Evolutionary conservation across 129 eudicot genomes (phyloP).

Genomic region (Helichrysum umbraculigerum): DNA sequence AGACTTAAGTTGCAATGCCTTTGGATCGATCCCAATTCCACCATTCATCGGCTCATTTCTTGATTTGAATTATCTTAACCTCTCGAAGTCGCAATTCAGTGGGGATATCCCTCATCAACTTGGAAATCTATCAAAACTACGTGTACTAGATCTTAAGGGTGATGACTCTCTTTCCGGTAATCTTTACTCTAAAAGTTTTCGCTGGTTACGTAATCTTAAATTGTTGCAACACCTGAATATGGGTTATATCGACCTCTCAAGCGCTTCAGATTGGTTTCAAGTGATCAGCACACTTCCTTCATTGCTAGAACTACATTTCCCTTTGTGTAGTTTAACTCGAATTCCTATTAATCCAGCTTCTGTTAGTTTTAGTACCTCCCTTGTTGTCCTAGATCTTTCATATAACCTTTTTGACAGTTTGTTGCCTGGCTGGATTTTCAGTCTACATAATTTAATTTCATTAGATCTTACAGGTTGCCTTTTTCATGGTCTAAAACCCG

Average conservation of each 20-base stretch:
- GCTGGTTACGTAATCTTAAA: conserved; percentile 14
- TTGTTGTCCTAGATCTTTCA: conserved; percentile 22
- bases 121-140: conserved; percentile 9
- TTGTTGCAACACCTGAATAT: conserved; percentile 11
- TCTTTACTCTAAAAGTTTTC: not conserved
- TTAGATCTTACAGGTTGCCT: conserved; percentile 15
- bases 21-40: not conserved
- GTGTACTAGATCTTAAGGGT: conserved; percentile 13
- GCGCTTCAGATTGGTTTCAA: conserved; percentile 19
- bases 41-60: conserved; percentile 8
- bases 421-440: conserved; percentile 18
- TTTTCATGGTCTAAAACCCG: not conserved
- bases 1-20: conserved; percentile 12
- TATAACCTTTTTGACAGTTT: not conserved
- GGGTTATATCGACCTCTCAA: not conserved
- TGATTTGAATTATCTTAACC: conserved; percentile 14
- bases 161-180: not conserved
- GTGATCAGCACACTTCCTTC: conserved; percentile 16
- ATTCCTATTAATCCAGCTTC: conserved; percentile 1
- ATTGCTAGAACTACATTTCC: conserved; percentile 3
- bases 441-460: not conserved
- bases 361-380: conserved; percentile 19
- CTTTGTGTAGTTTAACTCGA: not conserved
- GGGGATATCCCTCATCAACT: conserved; percentile 21
- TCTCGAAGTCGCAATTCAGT: conserved; percentile 16